Conservation (phyloP, 140 eudicot genomes). For the Bidens hawaiensis region DNA sequence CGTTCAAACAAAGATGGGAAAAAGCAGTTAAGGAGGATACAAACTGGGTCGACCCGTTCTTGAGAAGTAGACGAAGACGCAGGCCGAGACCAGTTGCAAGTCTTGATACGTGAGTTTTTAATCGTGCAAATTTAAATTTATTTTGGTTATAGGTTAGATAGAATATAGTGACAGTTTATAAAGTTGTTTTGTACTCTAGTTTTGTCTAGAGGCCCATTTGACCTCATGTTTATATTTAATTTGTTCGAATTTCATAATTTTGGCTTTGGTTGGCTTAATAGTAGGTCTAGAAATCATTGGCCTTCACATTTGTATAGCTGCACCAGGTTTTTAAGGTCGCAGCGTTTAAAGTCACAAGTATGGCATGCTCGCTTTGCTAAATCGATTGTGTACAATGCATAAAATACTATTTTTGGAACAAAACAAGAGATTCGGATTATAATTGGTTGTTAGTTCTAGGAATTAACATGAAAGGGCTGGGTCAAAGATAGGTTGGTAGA, state of each 20-base stretch:
- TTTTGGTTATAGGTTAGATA: slow-evolving; percentile 15
- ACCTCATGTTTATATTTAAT: slow-evolving; percentile 26
- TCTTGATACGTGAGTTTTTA: slow-evolving; percentile 28
- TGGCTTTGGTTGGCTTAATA: not conserved
- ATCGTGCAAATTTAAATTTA: slow-evolving; percentile 1
- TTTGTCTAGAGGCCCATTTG: slow-evolving; percentile 41
- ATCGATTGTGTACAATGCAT: too few relatives aligned
- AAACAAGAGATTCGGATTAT: too few relatives aligned
- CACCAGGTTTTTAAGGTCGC: too few relatives aligned
- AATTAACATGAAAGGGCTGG: too few relatives aligned
- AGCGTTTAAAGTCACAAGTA: not conserved
- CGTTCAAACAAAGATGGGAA: slow-evolving; percentile 80
- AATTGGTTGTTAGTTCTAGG: too few relatives aligned
- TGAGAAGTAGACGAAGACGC: slow-evolving; percentile 32
- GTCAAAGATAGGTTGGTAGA: too few relatives aligned
- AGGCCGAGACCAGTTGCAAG: slow-evolving; percentile 19
- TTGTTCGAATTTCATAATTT: slow-evolving; percentile 5
- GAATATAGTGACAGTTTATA: slow-evolving; percentile 21
- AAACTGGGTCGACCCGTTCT: slow-evolving; percentile 85
- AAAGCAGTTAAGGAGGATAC: slow-evolving; percentile 61
- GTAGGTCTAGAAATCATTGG: too few relatives aligned
- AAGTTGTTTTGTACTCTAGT: slow-evolving; percentile 30
- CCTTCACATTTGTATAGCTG: too few relatives aligned
- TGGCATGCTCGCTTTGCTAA: not conserved
- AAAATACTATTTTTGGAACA: too few relatives aligned